Base-by-base conservation (phyloP, 2,329 filamentous ascomycete species). In the Sporothrix protearum region DNA sequence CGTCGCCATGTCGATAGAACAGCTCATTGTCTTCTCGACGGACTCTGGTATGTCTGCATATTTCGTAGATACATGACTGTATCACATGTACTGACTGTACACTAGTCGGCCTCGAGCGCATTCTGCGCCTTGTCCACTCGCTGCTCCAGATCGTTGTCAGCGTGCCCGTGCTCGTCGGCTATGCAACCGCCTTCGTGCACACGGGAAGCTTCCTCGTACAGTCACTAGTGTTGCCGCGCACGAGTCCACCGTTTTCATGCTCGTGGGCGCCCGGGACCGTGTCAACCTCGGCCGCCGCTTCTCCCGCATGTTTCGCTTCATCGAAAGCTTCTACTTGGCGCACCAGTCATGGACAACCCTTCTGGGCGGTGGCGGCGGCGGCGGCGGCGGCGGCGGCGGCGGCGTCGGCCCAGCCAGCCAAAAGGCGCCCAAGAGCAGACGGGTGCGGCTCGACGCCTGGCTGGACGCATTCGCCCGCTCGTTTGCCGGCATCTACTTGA, bases 241-340 rank as follows among this genome's bases (percentile, higher is more conserved):
- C 73, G 78, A 74, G 53, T 70, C 78, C 10, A 73, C 78, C 7
- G 59, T 80, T 10, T 2, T n/a, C 5, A 39, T 66, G 45, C 61
- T 76, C 0, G 33, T 53, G 22, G 74, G 71, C 14, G 75, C 87
- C 22, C 80, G 81, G 72, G 73, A 76, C 59, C 82, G 81, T 51
- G 76, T 88, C 70, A 84, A 82, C 73, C 76, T 87, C 57, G 80
- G 81, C 22, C 84, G 91, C 49, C 86, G 90, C 28, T 89, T 87
- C 79, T 85, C 93, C 77, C 88, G 91, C 14, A 81, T 91, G 71
- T 91, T 92, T 78, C 88, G 89, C 76, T 92, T 90, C 77, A 80
- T 91, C 69, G 87, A 88, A 61, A 84, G 83, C 66, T 89, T 92
- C 75, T 77, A 82, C 30, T 78, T 81, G 1, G 86, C 88, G 1